Evolutionary conservation across 148 eudicot species (phyloP), one percentile per base, ranked within the genome.

Genomic region (Rhododendron henanense): DNA sequence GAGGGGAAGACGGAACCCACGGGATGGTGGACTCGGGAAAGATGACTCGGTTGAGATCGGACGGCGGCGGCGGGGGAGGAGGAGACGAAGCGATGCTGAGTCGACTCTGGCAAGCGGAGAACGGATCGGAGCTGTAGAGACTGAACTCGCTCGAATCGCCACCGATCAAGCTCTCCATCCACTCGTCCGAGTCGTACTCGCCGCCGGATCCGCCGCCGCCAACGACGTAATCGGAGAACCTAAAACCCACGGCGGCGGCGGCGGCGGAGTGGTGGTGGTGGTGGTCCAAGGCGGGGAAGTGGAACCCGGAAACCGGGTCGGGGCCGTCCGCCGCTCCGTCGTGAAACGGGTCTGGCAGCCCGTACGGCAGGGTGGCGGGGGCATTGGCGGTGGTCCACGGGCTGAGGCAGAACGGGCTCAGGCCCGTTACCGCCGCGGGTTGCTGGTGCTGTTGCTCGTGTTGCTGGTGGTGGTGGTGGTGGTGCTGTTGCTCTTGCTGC

Each of bases 141-240:
- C 11, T 71, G 80, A 89, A 90, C 65, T 89, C 91, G 11, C 92
- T 84, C 1, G 91, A 88, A 18, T 86, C 90, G 82, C 88, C 88
- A 41, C 89, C 92, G 79, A 96, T 95, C 7, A 96, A 85, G 85
- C 90, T 92, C 88, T 96, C 98, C 98, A 96, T 94, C 99, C 99
- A 96, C 82, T 94, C 97, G 31, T 96, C 99, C 5, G 98, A 94
- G 63, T 95, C 97, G 65, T 95, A 95, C 85, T 93, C 96, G 4
- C 83, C 91, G 2, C 86, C 90, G 0, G 87, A 71, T 0, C 83
- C 88, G 35, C 84, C 89, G 37, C 89, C 91, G 25, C 50, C 11
- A 7, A 9, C 50, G 11, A 91, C 91, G 33, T 91, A 90, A 71
- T 93, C 95, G 0, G 88, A 85, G 48, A 93, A 95, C 39, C 93